A percentile compares a stretch with the other conserved stretches of the same genome.
Conservation (phyloP, 352 stramenopile species). For the Globisporangium okanoganense region DNA sequence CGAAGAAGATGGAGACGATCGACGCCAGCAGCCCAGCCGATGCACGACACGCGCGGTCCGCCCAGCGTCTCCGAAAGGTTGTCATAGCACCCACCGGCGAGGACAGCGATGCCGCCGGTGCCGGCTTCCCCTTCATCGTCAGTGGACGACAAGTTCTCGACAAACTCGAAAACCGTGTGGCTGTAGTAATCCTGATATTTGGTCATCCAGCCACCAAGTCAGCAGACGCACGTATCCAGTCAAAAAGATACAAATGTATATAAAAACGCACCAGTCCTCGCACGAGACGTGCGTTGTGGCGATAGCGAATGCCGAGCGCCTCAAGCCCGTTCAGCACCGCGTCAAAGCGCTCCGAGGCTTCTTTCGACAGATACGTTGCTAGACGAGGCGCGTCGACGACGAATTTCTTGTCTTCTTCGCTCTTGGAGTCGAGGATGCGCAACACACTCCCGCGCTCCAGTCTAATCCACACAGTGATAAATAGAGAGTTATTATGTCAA, state of each 20-base stretch:
- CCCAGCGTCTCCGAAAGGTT: slow-evolving; percentile 63
- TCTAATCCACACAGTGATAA: slow-evolving; percentile 16
- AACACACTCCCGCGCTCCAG: slow-evolving; percentile 81
- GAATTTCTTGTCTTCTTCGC: slow-evolving; percentile 59
- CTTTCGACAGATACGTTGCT: slow-evolving; percentile 56
- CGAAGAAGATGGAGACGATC: slow-evolving; percentile 70
- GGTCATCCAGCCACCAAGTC: not conserved
- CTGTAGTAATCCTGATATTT: slow-evolving; percentile 85
- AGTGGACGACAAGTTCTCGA: slow-evolving; percentile 36
- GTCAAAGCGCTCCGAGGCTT: slow-evolving; percentile 70
- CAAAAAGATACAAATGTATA: not conserved
- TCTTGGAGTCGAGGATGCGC: slow-evolving; percentile 87
- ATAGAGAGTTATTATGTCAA: not conserved
- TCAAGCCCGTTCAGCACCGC: slow-evolving; percentile 52
- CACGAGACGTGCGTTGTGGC: slow-evolving; percentile 69
- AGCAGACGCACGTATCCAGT: not conserved
- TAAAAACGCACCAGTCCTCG: slow-evolving; percentile 57
- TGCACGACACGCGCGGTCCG: slow-evolving; percentile 53
- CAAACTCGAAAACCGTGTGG: slow-evolving; percentile 88
- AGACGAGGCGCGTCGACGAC: slow-evolving; percentile 64
- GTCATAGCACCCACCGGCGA: slow-evolving; percentile 85
- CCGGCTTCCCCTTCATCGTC: slow-evolving; percentile 5
- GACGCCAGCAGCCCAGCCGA: slow-evolving; percentile 85
- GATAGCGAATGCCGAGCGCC: slow-evolving; percentile 55
- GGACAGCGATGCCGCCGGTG: slow-evolving; percentile 62